Evolutionary conservation across 73 alveolate genomes (phyloP).

Genomic region (Tetrahymena borealis): DNA sequence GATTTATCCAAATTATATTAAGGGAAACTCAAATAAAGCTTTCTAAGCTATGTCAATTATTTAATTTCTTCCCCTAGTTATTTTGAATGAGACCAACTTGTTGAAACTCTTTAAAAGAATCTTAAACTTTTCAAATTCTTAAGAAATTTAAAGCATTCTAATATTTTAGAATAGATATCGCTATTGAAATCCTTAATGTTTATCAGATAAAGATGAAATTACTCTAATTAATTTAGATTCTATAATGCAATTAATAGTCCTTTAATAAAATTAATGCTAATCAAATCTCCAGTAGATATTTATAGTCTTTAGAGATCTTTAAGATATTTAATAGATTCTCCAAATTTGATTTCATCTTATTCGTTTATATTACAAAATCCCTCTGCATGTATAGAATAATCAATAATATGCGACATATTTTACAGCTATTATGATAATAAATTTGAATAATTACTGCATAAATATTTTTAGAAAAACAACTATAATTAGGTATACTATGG

Average conservation of each 20-base stretch:
- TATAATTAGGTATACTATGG: neutral
- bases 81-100: neutral
- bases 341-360: neutral
- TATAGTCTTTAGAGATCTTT: neutral
- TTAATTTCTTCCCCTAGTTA: neutral
- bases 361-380: neutral
- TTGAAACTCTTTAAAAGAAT: neutral
- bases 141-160: neutral
- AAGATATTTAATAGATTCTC: neutral
- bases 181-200: neutral
- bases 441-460: neutral
- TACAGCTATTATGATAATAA: neutral
- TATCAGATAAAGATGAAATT: neutral
- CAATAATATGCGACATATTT: neutral
- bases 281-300: neutral
- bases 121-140: neutral
- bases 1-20: neutral
- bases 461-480: neutral
- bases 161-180: neutral
- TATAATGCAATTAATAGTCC: neutral
- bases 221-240: neutral
- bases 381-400: neutral
- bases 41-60: neutral
- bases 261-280: neutral
- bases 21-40: neutral